Base-by-base conservation (phyloP, 2,329 filamentous ascomycete species). In the Teratosphaeria nubilosa region DNA sequence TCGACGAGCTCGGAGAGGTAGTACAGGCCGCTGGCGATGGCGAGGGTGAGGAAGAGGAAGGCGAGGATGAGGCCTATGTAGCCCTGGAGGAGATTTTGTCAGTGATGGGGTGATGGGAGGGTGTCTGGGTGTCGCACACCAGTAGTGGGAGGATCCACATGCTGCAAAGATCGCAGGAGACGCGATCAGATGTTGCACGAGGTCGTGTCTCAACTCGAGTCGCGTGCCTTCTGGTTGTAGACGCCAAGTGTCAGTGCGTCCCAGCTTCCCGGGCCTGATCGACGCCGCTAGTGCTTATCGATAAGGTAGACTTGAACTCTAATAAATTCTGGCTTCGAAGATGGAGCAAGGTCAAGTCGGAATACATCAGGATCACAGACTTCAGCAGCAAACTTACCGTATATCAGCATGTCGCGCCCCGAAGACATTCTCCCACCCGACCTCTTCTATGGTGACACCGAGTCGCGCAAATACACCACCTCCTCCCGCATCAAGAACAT, bases 1-100 rank as follows among this genome's bases (percentile, higher is more conserved):
- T 99, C 94, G 61, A 99, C 94, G 14, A 97, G 85, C 74, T 99
- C 94, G 25, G 92, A 96, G 56, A 99, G 86, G 74, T 99, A 99
- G 78, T 99, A 99, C 27, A 99, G 85, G 41, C 94, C 94, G n/a
- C 91, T 96, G 45, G 94, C 94, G 70, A 99, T 97, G 58, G 92
- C 91, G 61, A 99, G 81, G 22, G 94, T 97, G 65, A 99, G 79
- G 76, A 99, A 97, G 69, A 84, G 85, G 78, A 99, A 99, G 72
- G 92, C 92, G 61, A 96, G 78, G 63, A 91, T 76, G 65, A 95
- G 85, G 69, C 94, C 94, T 34, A 91, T 74, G 70, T 96, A 96
- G 69, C 94, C 94, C 68, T 71, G 59, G 48, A 54, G 59, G 48
- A 54, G 9, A 30, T 10, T 3, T 20, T 13, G 53, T 65, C 51